Evolutionary conservation across 1,139 yeast species (phyloP).

Genomic region (Pichia sp.): DNA sequence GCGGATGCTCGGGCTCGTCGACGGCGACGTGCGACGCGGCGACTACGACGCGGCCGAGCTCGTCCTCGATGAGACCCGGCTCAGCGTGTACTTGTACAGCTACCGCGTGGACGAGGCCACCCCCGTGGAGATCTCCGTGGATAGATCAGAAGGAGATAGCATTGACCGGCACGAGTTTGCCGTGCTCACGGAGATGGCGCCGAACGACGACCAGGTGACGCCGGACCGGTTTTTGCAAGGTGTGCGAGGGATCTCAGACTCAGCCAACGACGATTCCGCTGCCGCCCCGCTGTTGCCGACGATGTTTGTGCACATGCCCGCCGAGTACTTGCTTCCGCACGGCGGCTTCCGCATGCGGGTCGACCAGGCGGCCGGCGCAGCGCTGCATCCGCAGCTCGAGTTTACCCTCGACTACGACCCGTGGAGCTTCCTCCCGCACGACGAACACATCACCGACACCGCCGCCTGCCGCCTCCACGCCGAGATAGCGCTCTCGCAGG

Average conservation of each 20-base stretch:
- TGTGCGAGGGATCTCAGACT: not conserved
- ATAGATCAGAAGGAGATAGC: no score
- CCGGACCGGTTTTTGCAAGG: not conserved
- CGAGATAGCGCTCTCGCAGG: constrained; percentile 23
- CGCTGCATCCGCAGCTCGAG: constrained; percentile 4
- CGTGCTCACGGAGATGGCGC: not conserved
- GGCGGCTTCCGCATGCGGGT: not conserved
- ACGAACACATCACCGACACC: constrained; percentile 21
- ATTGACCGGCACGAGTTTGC: not conserved
- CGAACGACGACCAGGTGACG: constrained; percentile 3
- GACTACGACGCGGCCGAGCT: not conserved
- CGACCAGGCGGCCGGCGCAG: not conserved
- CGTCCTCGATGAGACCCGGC: not conserved
- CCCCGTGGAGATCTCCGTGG: not conserved
- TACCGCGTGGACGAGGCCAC: not conserved
- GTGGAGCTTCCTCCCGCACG: constrained; percentile 7
- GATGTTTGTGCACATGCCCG: constrained; percentile 5
- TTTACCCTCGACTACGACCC: constrained; percentile 1
- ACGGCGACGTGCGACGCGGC: not conserved
- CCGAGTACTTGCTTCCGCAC: not conserved
- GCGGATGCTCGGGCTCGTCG: not conserved
- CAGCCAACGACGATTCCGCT: not conserved
- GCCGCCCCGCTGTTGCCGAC: not conserved
- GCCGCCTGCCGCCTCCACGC: constrained; percentile 21
- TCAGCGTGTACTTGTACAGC: not conserved